phyloP scores from a whole-genome alignment of 805 yeast genomes.

The Lipomyces yamadae region DNA sequence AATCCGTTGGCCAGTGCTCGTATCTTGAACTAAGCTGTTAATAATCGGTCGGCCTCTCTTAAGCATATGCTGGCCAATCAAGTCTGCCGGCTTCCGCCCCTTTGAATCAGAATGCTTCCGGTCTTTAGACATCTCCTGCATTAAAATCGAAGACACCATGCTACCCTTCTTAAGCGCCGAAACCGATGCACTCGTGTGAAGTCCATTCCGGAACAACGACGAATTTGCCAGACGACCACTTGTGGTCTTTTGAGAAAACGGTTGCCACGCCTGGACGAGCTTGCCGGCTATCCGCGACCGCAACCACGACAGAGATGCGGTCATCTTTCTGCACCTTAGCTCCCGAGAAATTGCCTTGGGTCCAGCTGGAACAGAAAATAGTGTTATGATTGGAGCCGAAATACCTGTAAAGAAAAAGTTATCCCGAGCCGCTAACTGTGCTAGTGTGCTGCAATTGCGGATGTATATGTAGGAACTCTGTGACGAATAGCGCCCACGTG shows the following conservation, averaged over 20 bases:
- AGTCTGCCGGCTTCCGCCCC: not conserved
- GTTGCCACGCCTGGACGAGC: no score
- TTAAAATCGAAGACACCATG: not conserved
- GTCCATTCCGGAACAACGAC: not conserved
- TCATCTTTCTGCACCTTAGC: not conserved
- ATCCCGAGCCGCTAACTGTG: not conserved
- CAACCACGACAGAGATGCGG: not conserved
- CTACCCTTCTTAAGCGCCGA: not conserved
- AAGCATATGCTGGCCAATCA: constrained; percentile 1
- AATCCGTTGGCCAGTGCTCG: not conserved
- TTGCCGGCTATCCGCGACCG: not conserved
- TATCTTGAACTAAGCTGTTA: not conserved
- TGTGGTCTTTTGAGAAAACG: no score
- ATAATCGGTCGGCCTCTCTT: not conserved
- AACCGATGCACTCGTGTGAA: not conserved
- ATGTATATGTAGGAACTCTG: no score
- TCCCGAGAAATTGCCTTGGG: not conserved
- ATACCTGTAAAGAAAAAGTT: not conserved
- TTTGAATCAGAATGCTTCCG: not conserved
- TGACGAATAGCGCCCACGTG: not conserved
- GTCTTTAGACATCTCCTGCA: not conserved
- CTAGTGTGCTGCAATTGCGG: not conserved
- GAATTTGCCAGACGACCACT: not conserved
- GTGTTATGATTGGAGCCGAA: not conserved
- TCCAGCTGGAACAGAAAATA: not conserved